Percentiles rank a stretch among this genome's conserved stretches.
These are phyloP conservation scores for Paramecium tetraurelia DNA, from an alignment of 73 alveolate genomes.

Conservation along the genomic window DNA sequence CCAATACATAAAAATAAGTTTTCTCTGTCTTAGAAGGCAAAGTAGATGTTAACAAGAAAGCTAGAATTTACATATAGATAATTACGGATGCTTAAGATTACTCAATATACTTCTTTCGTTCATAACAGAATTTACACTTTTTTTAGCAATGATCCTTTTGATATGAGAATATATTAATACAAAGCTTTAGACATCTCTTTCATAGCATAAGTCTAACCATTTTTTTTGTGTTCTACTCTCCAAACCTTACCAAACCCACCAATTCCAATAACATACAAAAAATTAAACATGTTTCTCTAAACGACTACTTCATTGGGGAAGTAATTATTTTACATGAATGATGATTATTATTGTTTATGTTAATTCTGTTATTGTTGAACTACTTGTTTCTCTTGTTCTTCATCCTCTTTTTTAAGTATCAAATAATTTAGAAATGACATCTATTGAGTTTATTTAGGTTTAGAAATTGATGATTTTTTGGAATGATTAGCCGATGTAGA, in stretches of 20 bases:
- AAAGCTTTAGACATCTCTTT: slow-evolving; percentile 71
- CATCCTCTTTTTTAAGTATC: slow-evolving; percentile 36
- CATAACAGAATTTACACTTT: slow-evolving; percentile 56
- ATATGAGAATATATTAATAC: neutral
- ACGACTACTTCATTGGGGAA: slow-evolving; percentile 12
- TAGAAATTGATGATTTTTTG: neutral
- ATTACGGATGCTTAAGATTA: slow-evolving; percentile 60
- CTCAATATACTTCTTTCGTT: slow-evolving; percentile 54
- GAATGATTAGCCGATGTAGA: slow-evolving; percentile 30
- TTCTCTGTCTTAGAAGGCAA: slow-evolving; percentile 91
- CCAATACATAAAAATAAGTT: slow-evolving; percentile 85
- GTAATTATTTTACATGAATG: neutral
- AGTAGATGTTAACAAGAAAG: slow-evolving; percentile 87
- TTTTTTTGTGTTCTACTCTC: slow-evolving; percentile 77
- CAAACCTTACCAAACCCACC: slow-evolving; percentile 89
- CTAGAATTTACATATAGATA: neutral
- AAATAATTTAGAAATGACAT: slow-evolving; percentile 19
- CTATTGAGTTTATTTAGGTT: neutral
- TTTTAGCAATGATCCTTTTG: slow-evolving; percentile 53
- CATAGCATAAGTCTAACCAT: slow-evolving; percentile 73
- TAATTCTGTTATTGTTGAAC: slow-evolving; percentile 12
- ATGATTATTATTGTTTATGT: neutral
- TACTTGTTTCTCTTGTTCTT: slow-evolving; percentile 43
- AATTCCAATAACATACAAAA: slow-evolving; percentile 70
- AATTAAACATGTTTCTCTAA: slow-evolving; percentile 70